phyloP scores from a whole-genome alignment of 2,329 filamentous ascomycete species.

The Decorospora gaudefroyi region DNA sequence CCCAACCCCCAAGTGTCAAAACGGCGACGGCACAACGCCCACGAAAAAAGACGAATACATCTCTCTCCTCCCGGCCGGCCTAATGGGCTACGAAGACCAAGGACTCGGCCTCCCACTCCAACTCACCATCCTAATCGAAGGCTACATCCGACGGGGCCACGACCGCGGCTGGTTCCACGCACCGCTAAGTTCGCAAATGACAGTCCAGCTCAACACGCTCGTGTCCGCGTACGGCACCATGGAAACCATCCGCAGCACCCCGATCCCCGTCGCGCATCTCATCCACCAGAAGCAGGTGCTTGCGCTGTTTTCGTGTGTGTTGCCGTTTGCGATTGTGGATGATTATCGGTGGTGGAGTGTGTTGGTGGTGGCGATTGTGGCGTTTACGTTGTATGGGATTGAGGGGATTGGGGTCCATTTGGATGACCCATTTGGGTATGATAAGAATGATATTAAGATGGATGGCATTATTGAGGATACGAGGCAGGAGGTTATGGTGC shows the following conservation, averaged over 20 bases:
- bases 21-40: constrained; percentile 38
- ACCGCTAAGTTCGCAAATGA: constrained; percentile 62
- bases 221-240: constrained; percentile 64
- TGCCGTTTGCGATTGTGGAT: constrained; percentile 67
- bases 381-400: constrained; percentile 67
- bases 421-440: constrained; percentile 69
- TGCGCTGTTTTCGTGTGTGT: constrained; percentile 62
- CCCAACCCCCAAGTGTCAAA: no score
- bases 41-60: constrained; percentile 55
- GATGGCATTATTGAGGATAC: constrained; percentile 67
- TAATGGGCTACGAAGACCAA: constrained; percentile 60
- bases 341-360: constrained; percentile 67
- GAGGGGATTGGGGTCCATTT: constrained; percentile 66
- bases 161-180: constrained; percentile 64
- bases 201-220: constrained; percentile 61
- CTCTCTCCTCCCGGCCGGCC: constrained; percentile 55
- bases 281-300: constrained; percentile 69
- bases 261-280: constrained; percentile 66
- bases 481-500: constrained; percentile 60
- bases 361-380: constrained; percentile 62
- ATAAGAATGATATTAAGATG: constrained; percentile 70
- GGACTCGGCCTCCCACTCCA: constrained; percentile 65
- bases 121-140: constrained; percentile 63
- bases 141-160: constrained; percentile 62
- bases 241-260: constrained; percentile 68